Percentiles rank a stretch among this genome's conserved stretches.
Conservation (phyloP, 2,329 filamentous ascomycete genomes). For the Penicillium sp. region DNA sequence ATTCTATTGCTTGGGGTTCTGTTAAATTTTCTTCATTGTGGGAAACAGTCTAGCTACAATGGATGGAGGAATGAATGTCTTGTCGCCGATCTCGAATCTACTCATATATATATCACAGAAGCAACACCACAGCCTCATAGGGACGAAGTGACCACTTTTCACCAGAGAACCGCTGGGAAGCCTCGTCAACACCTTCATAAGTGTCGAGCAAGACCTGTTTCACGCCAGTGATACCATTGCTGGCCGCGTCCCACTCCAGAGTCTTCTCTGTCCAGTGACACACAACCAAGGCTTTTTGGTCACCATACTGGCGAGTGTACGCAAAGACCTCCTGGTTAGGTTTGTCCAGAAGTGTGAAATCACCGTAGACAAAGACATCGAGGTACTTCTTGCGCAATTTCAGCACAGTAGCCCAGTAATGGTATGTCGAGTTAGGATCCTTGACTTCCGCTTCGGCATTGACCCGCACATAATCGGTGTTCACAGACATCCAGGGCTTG, state of each 20-base stretch:
- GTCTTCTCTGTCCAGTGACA: constrained; percentile 36
- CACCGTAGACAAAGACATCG: constrained; percentile 66
- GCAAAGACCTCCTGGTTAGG: constrained; percentile 56
- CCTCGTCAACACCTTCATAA: constrained; percentile 25
- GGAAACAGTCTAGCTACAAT: not conserved
- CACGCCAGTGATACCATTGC: constrained; percentile 25
- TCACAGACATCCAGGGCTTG: constrained; percentile 68
- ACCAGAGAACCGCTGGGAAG: constrained; percentile 21
- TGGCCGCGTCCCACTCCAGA: constrained; percentile 32
- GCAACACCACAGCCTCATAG: constrained; percentile 33
- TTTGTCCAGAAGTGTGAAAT: constrained; percentile 56
- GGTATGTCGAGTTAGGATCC: constrained; percentile 51
- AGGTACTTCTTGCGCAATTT: constrained; percentile 57
- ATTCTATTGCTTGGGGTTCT: not conserved
- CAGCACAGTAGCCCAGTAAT: constrained; percentile 62
- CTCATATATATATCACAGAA: constrained; percentile 17
- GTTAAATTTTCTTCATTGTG: not conserved
- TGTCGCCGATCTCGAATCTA: not conserved
- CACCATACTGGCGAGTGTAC: constrained; percentile 47
- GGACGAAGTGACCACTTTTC: constrained; percentile 33
- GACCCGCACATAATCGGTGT: constrained; percentile 60
- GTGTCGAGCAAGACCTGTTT: constrained; percentile 33
- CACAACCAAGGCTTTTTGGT: constrained; percentile 34
- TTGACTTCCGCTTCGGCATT: constrained; percentile 55
- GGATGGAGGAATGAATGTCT: not conserved